Base-by-base conservation (phyloP, 2,329 filamentous ascomycete species). In the Biscogniauxia sp. region DNA sequence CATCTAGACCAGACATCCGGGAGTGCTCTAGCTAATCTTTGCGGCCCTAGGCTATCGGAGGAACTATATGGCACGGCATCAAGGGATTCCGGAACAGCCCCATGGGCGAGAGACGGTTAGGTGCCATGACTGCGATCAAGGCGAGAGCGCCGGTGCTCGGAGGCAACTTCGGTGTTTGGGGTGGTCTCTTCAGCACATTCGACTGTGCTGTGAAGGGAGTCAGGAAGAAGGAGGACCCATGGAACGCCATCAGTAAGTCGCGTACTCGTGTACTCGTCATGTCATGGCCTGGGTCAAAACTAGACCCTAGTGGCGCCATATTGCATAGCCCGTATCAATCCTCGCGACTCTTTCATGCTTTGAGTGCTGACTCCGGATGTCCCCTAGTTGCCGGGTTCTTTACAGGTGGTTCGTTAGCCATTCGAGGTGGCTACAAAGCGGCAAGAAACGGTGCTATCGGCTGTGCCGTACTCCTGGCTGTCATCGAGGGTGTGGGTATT, bases 91-190 rank as follows among this genome's bases (percentile, higher is more conserved):
- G 93, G 75, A 96, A 92, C 80, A 91, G 88, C 61, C 91, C 91
- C 45, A 92, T 96, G 76, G 95, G 95, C 75, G 95, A 99, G 82
- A 87, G 95, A 75, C 86, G 94, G 77, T 94, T 98, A 82, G 95
- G 95, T 75, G 92, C 95, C 69, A 85, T 99, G 79, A 97, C 94
- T 71, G 95, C 95, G 62, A 93, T 99, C 79, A 99, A 99, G 84
- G 93, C 95, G 74, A 90, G 95, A 74, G 95, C 95, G 51, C 95
- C 95, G 2, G 94, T 98, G 37, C 85, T 98, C 54, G 95, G 95
- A 73, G 95, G 95, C 72, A 99, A 99, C 83, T 99, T 98, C 72
- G 94, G 94, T 71, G 92, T 96, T 60, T 98, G 95, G 94, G 94
- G 95, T 74, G 95, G 95, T 68, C 25, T 49, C 8, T 55, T 20